Percentiles rank a stretch among this genome's conserved stretches.
Evolutionary conservation across 495 filamentous ascomycete genomes (phyloP).

Genomic region (Cenococcum geophilum): DNA sequence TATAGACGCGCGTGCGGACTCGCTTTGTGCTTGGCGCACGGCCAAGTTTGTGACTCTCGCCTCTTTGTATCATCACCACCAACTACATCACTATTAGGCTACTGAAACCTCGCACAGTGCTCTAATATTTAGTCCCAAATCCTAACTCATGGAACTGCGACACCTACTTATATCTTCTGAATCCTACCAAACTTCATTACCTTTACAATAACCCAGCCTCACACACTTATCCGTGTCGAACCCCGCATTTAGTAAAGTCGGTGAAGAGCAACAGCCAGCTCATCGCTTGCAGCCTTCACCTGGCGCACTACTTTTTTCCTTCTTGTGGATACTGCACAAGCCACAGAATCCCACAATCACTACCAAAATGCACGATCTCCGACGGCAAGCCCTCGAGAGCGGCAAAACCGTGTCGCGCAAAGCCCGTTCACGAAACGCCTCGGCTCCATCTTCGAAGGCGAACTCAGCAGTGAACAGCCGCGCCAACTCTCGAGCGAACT

Average conservation of each 20-base stretch:
- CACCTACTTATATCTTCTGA: neutral
- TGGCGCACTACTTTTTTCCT: neutral
- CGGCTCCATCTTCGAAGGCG: conserved; percentile 56
- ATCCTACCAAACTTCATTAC: conserved; percentile 1
- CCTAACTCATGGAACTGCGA: neutral
- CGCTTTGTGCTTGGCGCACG: too few relatives aligned
- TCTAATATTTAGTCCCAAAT: neutral
- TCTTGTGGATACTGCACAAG: neutral
- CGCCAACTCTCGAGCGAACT: conserved; percentile 49
- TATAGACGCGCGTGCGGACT: too few relatives aligned
- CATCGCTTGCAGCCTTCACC: neutral
- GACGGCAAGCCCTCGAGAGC: conserved; percentile 77
- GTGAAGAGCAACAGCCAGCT: conserved; percentile 3
- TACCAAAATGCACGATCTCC: conserved; percentile 64
- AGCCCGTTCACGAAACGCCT: conserved; percentile 66
- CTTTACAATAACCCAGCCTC: neutral
- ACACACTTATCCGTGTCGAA: neutral
- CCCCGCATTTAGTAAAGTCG: conserved; percentile 2
- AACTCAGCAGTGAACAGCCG: conserved; percentile 59
- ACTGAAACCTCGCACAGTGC: too few relatives aligned
- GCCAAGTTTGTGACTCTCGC: too few relatives aligned
- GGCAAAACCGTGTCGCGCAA: conserved; percentile 91
- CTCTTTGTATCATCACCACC: too few relatives aligned
- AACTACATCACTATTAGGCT: too few relatives aligned
- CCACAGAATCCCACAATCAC: neutral